These are phyloP conservation scores for Paxillus rubicundulus DNA, from an alignment of 768 basidiomycete genomes.

Conservation along the genomic window DNA sequence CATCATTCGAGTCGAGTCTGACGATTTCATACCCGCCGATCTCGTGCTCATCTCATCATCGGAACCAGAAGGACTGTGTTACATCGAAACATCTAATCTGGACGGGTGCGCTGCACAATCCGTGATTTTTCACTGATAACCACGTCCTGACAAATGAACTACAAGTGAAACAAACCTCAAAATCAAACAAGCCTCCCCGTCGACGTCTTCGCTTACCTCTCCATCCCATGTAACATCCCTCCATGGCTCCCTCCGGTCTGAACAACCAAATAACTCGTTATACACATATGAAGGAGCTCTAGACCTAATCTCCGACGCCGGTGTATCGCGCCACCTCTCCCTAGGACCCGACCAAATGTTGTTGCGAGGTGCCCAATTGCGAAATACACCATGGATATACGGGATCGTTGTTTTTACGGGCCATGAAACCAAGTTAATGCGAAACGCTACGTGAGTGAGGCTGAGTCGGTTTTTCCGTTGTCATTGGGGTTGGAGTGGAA, in stretches of 20 bases:
- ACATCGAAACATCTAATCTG: conserved; percentile 96
- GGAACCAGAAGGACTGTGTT: conserved; percentile 96
- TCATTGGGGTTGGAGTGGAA: not conserved
- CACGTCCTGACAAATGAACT: not conserved
- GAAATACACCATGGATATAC: conserved; percentile 97
- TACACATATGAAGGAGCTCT: conserved; percentile 92
- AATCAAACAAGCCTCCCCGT: conserved; percentile 92
- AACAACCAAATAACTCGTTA: conserved; percentile 96
- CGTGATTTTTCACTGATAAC: not conserved
- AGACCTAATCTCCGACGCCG: conserved; percentile 53
- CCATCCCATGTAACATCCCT: conserved; percentile 72
- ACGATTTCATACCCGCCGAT: conserved; percentile 97
- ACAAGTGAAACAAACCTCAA: conserved; percentile 94
- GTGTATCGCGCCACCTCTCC: conserved; percentile 77
- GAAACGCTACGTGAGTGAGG: conserved; percentile 86
- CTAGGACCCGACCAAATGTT: conserved; percentile 94
- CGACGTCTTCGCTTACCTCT: conserved; percentile 74
- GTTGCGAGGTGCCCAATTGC: conserved; percentile 89
- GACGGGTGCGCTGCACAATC: conserved; percentile 66
- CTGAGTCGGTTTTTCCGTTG: not conserved
- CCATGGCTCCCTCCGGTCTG: conserved; percentile 83
- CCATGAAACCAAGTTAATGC: conserved; percentile 97
- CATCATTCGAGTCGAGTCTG: conserved; percentile 82
- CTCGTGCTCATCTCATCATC: conserved; percentile 82
- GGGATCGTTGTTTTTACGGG: conserved; percentile 93